These are phyloP conservation scores for Dactylellina drechsleri DNA, from an alignment of 2,329 filamentous ascomycete species.

Conservation along the genomic window DNA sequence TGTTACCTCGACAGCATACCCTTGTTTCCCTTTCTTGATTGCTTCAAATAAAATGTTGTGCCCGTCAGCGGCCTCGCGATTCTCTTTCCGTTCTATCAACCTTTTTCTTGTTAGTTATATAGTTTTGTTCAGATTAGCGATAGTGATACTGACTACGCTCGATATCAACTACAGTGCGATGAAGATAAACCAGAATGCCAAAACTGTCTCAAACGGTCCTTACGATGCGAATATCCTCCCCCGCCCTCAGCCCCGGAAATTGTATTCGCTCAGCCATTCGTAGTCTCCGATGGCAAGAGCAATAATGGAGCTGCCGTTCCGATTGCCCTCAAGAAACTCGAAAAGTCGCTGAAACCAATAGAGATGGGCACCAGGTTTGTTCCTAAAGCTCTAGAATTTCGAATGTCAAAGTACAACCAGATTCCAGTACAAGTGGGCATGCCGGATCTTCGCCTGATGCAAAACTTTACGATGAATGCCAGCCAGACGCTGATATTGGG, in stretches of 20 bases:
- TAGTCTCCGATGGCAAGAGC: slow-evolving; percentile 29
- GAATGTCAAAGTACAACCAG: slow-evolving; percentile 54
- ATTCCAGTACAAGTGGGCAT: slow-evolving; percentile 51
- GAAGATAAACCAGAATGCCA: slow-evolving; percentile 52
- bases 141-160: slow-evolving; percentile 18
- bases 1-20: slow-evolving; percentile 3
- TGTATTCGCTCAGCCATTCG: slow-evolving; percentile 49
- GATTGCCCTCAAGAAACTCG: slow-evolving; percentile 47
- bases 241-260: slow-evolving; percentile 52
- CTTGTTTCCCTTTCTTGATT: slow-evolving; percentile 21
- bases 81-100: too few species aligned
- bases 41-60: background rate
- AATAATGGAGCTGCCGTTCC: slow-evolving; percentile 30
- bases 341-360: slow-evolving; percentile 49
- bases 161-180: slow-evolving; percentile 26
- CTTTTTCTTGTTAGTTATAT: too few species aligned
- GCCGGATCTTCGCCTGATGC: slow-evolving; percentile 51
- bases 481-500: slow-evolving; percentile 51
- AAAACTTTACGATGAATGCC: slow-evolving; percentile 51
- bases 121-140: too few species aligned
- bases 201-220: slow-evolving; percentile 47
- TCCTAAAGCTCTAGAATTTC: slow-evolving; percentile 44
- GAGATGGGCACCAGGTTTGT: slow-evolving; percentile 40
- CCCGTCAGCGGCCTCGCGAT: too few species aligned
- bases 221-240: slow-evolving; percentile 53